Base-by-base conservation (phyloP, 768 basidiomycete species). In the Termitomyces sp. region DNA sequence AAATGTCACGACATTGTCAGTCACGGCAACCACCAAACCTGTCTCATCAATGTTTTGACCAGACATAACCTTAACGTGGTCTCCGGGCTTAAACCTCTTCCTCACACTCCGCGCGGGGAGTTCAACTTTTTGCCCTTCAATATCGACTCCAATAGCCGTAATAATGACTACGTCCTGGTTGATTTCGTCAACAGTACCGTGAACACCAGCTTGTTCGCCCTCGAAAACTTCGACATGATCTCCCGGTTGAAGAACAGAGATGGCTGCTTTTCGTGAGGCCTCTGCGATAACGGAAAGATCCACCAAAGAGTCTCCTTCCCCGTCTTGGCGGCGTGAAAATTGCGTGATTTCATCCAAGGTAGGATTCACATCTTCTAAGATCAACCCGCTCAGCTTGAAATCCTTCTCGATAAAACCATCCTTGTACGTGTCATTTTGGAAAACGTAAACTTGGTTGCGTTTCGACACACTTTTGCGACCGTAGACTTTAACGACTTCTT, bases 141-240 rank as follows among this genome's bases (percentile, higher is more conserved):
- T 81, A 58, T 97, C 95, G 29, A 90, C 73, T 5, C 90, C 88
- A 28, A 85, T 75, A 2, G 90, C 90, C 34, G 84, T 84, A 60
- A 99, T 83, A 2, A 88, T 85, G 34, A 98, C 92, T 12, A 94
- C 83, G 59, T 98, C 94, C 61, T 88, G 85, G 31, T 82, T 79
- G 61, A 98, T 91, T 55, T 92, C 88, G 59, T 95, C 92, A 28
- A 99, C 92, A 12, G 90, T 83, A 72, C 97, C 97, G 60, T 93
- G 86, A 9, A 97, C 83, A 60, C 97, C 97, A 7, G 90, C 80
- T 69, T 98, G 94, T 72, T 98, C 94, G 44, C 97, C 97, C 70
- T 98, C 94, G 65, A 94, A 94, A 15, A 98, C 93, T 69, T 99
- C 97, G 47, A 99, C 86, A 63, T 94, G 92, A 73, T 99, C 97